Evolutionary conservation across 129 eudicot genomes (phyloP).

Genomic region (Tagetes patula): DNA sequence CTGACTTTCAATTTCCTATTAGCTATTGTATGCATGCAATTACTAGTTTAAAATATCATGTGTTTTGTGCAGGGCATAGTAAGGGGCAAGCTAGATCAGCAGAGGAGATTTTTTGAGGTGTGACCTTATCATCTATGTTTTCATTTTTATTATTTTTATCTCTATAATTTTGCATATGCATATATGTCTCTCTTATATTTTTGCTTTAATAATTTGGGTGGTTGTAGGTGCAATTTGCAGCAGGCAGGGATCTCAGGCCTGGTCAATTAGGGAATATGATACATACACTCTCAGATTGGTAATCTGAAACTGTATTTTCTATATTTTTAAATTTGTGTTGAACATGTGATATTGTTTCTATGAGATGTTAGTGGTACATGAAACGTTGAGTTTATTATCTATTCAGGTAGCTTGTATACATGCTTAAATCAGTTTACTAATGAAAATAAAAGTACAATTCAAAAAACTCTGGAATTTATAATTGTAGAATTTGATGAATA

Average conservation of each 20-base stretch:
- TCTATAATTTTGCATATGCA: not conserved
- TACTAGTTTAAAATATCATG: conserved; percentile 6
- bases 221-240: conserved; percentile 90
- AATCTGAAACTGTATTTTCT: conserved; percentile 17
- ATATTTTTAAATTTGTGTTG: not conserved
- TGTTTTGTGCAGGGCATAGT: conserved; percentile 60
- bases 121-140: conserved; percentile 12
- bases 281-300: conserved; percentile 69
- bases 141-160: not conserved
- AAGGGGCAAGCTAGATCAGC: conserved; percentile 91
- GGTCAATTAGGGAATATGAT: conserved; percentile 78
- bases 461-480: not conserved
- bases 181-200: conserved; percentile 9
- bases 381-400: not conserved
- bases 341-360: conserved; percentile 4
- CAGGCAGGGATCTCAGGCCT: conserved; percentile 93
- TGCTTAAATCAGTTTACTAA: not conserved
- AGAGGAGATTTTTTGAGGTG: conserved; percentile 91
- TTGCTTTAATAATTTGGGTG: conserved; percentile 14
- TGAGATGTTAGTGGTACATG: conserved; percentile 12
- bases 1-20: conserved; percentile 5
- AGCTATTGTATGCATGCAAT: conserved; percentile 2
- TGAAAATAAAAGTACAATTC: not conserved
- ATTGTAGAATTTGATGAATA: not conserved
- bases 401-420: not conserved